These are phyloP conservation scores for Sclerospora graminicola DNA, from an alignment of 352 stramenopile species.

Conservation along the genomic window DNA sequence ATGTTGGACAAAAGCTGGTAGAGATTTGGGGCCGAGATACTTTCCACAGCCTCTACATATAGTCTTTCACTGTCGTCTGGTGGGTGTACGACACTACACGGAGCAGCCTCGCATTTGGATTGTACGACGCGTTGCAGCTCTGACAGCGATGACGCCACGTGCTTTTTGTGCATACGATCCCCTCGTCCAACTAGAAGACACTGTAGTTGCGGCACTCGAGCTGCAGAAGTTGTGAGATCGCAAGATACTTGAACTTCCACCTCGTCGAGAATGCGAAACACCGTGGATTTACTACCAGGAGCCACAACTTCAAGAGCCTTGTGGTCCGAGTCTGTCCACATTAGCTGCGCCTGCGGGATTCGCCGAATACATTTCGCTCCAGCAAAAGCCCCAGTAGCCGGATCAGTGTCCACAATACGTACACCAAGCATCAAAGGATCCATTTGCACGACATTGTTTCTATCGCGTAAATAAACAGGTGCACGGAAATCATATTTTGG, in stretches of 20 bases:
- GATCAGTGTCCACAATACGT: conserved; percentile 46
- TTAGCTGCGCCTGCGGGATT: conserved; percentile 44
- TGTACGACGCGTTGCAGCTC: conserved; percentile 65
- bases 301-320: conserved; percentile 22
- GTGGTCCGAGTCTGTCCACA: conserved; percentile 20
- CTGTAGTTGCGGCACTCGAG: conserved; percentile 65
- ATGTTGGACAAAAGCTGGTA: conserved; percentile 29
- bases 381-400: conserved; percentile 54
- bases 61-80: no score
- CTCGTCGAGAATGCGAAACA: conserved; percentile 62
- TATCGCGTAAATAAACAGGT: conserved; percentile 87
- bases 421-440: conserved; percentile 64
- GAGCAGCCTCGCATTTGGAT: conserved; percentile 20
- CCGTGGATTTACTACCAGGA: conserved; percentile 6
- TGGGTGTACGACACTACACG: no score
- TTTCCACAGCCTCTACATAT: neutral
- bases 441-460: conserved; percentile 77
- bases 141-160: conserved; percentile 29
- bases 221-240: conserved; percentile 53
- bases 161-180: conserved; percentile 23
- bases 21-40: conserved; percentile 12
- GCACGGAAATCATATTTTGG: conserved; percentile 87
- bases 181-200: conserved; percentile 52
- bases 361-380: conserved; percentile 40
- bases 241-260: conserved; percentile 75